These are phyloP conservation scores for Sungouiella thailandica DNA, from an alignment of 805 yeast genomes.

Conservation along the genomic window DNA sequence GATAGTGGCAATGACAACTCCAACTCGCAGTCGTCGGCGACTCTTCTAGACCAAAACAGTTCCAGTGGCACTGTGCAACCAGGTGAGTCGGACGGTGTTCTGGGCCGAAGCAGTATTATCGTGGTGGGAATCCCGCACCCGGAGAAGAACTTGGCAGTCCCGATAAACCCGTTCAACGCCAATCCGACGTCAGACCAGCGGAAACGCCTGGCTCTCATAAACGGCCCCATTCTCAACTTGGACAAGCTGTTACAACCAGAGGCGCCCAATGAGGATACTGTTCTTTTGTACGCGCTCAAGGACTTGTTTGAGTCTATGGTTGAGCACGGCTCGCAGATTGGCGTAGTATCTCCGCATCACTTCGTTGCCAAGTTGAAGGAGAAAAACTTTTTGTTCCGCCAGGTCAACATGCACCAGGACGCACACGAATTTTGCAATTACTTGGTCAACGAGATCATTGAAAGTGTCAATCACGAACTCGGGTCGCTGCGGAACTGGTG, in stretches of 20 bases:
- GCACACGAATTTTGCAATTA: slow-evolving; percentile 96
- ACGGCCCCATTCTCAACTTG: slow-evolving; percentile 80
- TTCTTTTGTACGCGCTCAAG: slow-evolving; percentile 56
- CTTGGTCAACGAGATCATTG: slow-evolving; percentile 62
- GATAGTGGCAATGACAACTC: slow-evolving; percentile 17
- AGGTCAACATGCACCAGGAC: slow-evolving; percentile 91
- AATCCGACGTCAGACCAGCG: slow-evolving; percentile 60
- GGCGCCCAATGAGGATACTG: slow-evolving; percentile 26
- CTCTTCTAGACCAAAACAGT: slow-evolving; percentile 19
- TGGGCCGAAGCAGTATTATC: slow-evolving; percentile 28
- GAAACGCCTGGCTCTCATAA: slow-evolving; percentile 68
- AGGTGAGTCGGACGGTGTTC: background rate
- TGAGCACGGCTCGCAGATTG: slow-evolving; percentile 63
- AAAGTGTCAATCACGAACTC: slow-evolving; percentile 45
- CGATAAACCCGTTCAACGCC: slow-evolving; percentile 36
- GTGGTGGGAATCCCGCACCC: slow-evolving; percentile 40
- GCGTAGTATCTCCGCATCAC: slow-evolving; percentile 79
- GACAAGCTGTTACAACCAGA: slow-evolving; percentile 55
- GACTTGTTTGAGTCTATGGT: slow-evolving; percentile 82
- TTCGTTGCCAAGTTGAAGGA: slow-evolving; percentile 72
- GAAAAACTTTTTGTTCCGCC: slow-evolving; percentile 80
- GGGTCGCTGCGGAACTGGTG: slow-evolving; percentile 44
- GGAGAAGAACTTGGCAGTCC: slow-evolving; percentile 27
- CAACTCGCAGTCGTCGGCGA: slow-evolving; percentile 32
- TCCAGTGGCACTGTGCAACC: slow-evolving; percentile 1